A percentile compares a stretch with the other conserved stretches of the same genome.
Conservation (phyloP, 495 filamentous ascomycete species). For the Penicillium pulvis region DNA sequence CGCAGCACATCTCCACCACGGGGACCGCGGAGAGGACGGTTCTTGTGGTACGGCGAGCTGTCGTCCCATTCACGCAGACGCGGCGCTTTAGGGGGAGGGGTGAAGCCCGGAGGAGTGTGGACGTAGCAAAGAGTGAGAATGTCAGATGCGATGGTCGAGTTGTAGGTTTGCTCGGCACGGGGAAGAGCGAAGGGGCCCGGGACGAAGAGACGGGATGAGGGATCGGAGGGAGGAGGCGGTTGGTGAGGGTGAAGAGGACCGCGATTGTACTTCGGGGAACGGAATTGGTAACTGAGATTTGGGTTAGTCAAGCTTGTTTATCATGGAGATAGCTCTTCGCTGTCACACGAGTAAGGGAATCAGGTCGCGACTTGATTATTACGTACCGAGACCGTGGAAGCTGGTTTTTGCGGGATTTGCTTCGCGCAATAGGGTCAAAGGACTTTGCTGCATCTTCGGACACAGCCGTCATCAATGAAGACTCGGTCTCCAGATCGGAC, state of each 20-base stretch:
- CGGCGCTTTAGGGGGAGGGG: conserved; percentile 58
- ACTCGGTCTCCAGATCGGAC: conserved; percentile 41
- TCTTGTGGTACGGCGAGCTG: conserved; percentile 89
- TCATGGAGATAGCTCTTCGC: conserved; percentile 5
- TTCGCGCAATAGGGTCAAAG: conserved; percentile 60
- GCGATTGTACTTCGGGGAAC: conserved; percentile 88
- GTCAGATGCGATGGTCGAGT: conserved; percentile 83
- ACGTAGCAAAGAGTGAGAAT: conserved; percentile 85
- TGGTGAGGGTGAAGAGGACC: conserved; percentile 92
- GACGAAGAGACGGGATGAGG: conserved; percentile 82
- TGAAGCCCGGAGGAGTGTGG: conserved; percentile 76
- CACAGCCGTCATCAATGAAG: conserved; percentile 32
- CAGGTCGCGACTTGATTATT: background rate
- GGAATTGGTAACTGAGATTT: conserved; percentile 77
- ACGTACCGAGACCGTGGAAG: conserved; percentile 69
- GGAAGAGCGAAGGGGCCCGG: conserved; percentile 92
- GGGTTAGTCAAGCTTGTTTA: background rate
- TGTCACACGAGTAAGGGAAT: background rate
- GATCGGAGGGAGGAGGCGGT: conserved; percentile 79
- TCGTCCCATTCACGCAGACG: conserved; percentile 88
- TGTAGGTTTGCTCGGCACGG: conserved; percentile 86
- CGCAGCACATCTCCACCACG: conserved; percentile 69
- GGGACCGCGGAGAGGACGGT: conserved; percentile 80
- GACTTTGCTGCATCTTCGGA: conserved; percentile 34
- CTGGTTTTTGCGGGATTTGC: conserved; percentile 52